Evolutionary conservation across 257 asterid genomes (phyloP).

Genomic region (Perilla frutescens): DNA sequence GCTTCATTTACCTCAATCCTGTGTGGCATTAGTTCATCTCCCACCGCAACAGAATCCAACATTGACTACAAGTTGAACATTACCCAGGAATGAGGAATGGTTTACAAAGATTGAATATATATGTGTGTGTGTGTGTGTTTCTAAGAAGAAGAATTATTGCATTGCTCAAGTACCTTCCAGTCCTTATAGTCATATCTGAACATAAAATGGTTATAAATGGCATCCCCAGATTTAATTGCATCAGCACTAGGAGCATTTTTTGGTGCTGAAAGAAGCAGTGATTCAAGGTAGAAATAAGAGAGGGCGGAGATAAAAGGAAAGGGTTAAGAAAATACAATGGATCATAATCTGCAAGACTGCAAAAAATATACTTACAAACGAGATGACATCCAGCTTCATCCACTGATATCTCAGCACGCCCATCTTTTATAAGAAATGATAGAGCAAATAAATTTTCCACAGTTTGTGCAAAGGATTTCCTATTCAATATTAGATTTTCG

Average conservation of each 20-base stretch:
- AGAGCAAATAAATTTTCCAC: conserved; percentile 79
- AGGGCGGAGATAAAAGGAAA: conserved; percentile 13
- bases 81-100: background rate
- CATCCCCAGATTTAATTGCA: conserved; percentile 75
- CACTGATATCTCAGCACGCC: conserved; percentile 75
- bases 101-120: background rate
- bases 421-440: conserved; percentile 88
- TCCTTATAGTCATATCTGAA: conserved; percentile 81
- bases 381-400: conserved; percentile 67
- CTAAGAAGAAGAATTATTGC: no score
- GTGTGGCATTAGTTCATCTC: conserved; percentile 93
- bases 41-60: conserved; percentile 67
- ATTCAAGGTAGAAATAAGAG: conserved; percentile 8
- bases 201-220: conserved; percentile 68
- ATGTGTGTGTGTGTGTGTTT: no score
- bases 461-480: no score
- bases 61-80: conserved; percentile 59
- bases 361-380: conserved; percentile 60
- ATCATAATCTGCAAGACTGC: background rate
- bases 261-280: conserved; percentile 61
- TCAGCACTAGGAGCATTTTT: conserved; percentile 83
- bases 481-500: no score
- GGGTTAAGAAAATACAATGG: background rate
- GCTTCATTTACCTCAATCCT: conserved; percentile 42
- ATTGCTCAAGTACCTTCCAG: conserved; percentile 74